These are phyloP conservation scores for Wickerhamiella infanticola DNA, from an alignment of 1,139 yeast genomes.

Conservation along the genomic window DNA sequence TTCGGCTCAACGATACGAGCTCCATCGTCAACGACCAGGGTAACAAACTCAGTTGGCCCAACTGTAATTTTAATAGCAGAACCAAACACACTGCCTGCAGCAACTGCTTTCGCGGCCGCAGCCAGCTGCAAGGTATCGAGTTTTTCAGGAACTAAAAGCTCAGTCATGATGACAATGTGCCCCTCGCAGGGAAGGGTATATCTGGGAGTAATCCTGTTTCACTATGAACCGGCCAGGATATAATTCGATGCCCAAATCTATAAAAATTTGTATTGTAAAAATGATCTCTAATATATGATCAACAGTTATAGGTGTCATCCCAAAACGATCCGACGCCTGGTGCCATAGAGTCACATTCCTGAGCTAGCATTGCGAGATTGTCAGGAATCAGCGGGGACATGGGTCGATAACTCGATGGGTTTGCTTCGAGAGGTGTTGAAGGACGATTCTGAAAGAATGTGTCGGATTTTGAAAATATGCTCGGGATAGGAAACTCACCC, in stretches of 20 bases:
- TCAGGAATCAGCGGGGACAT: too few species aligned
- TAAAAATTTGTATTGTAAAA: too few species aligned
- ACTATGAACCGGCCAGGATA: background rate
- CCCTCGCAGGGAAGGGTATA: background rate
- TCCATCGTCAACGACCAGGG: slow-evolving; percentile 6
- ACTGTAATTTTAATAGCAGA: slow-evolving; percentile 4
- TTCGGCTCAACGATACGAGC: slow-evolving; percentile 49
- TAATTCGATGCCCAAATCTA: too few species aligned
- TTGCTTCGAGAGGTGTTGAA: background rate
- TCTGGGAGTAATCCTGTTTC: background rate
- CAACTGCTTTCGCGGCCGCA: slow-evolving; percentile 11
- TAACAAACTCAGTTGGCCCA: slow-evolving; percentile 7
- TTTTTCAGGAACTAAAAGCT: slow-evolving; percentile 12
- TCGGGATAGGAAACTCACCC: background rate
- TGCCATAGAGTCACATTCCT: too few species aligned
- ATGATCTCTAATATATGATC: too few species aligned
- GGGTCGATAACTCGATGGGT: too few species aligned
- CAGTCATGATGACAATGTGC: slow-evolving; percentile 3
- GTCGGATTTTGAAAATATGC: background rate
- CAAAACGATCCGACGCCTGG: too few species aligned
- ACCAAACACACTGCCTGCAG: slow-evolving; percentile 11
- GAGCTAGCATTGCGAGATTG: too few species aligned
- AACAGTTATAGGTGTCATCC: too few species aligned
- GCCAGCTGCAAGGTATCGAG: slow-evolving; percentile 12
- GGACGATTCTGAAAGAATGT: background rate